A percentile compares a stretch with the other conserved stretches of the same genome.
Evolutionary conservation across 2,329 filamentous ascomycete genomes (phyloP).

Genomic region (Ascochyta viciae-villosae): DNA sequence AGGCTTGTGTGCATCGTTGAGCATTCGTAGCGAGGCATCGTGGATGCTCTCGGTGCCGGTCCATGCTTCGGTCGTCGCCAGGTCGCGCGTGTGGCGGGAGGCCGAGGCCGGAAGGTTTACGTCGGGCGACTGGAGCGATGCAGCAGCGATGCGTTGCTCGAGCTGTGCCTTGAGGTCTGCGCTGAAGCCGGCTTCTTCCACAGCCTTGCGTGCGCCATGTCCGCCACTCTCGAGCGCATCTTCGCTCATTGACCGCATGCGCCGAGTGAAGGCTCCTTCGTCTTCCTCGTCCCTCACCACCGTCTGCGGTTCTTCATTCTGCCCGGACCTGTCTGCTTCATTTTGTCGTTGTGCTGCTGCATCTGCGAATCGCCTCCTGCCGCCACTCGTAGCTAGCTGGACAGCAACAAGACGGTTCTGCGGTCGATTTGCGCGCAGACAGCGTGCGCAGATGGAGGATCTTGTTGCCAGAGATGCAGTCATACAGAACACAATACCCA

Average conservation of each 20-base stretch:
- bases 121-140: constrained; percentile 63
- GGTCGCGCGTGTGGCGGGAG: constrained; percentile 71
- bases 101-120: constrained; percentile 65
- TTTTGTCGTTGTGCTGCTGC: constrained; percentile 24
- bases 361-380: constrained; percentile 33
- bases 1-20: constrained; percentile 67
- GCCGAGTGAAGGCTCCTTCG: constrained; percentile 64
- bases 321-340: constrained; percentile 5
- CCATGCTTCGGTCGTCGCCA: constrained; percentile 76
- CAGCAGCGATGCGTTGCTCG: constrained; percentile 64
- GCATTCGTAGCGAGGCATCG: constrained; percentile 83
- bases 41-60: constrained; percentile 75
- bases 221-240: constrained; percentile 63
- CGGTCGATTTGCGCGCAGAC: constrained; percentile 44
- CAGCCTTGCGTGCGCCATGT: constrained; percentile 61
- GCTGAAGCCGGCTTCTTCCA: constrained; percentile 69
- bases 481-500: constrained; percentile 34
- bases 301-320: neutral
- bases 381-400: constrained; percentile 12
- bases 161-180: constrained; percentile 65
- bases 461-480: constrained; percentile 25
- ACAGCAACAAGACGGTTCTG: constrained; percentile 10
- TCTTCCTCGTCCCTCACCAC: constrained; percentile 25
- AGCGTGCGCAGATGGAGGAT: constrained; percentile 49
- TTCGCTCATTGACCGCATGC: constrained; percentile 67